Evolutionary conservation across 495 filamentous ascomycete genomes (phyloP), one percentile per base, ranked within the genome.

Genomic region (Hypoxylon fuscum): DNA sequence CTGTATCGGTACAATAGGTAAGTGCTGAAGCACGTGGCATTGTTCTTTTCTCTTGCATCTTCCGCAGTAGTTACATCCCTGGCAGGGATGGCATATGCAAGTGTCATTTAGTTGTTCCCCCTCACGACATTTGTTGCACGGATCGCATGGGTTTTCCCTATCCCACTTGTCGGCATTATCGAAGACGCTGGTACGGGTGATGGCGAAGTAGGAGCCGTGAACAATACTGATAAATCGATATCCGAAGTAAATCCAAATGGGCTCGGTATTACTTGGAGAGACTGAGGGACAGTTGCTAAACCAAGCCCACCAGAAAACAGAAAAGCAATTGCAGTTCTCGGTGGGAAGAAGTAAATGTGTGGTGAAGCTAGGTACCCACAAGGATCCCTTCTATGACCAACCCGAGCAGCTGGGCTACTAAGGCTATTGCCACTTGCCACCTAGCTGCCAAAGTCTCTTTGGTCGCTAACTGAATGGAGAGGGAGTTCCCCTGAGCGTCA

Each of bases 281-380:
- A 18, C 27, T 6, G 55, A 27, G 5, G 43, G 15, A 40, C 67
- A 69, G 8, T 55, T 66, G 50, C 57, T 66, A 10, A 62, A 53
- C 62, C 67, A 66, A 7, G 58, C 49, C 67, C 67, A 69, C 67
- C 67, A 69, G 40, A 69, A 69, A 3, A 59, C 62, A 5, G 58
- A 69, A 46, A 69, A 66, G 34, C 67, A 69, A 15, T 45, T 32
- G 45, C 67, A 69, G 11, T 25, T 52, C 1, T 17, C 14, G 1
- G 48, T 54, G 0, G 32, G 48, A 21, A 56, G 50, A 15, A 62
- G 54, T 21, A 43, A 14, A n/a, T 53, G 40, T 0, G 47, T 41
- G 1, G 55, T 54, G 27, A 66, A 66, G 34, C 35, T 38, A 66
- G 34, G 29, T 38, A 1, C 53, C 67, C 18, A 63, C 43, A 9